Conservation (phyloP, 208 protist genomes). For the Crithidia brevicula region DNA sequence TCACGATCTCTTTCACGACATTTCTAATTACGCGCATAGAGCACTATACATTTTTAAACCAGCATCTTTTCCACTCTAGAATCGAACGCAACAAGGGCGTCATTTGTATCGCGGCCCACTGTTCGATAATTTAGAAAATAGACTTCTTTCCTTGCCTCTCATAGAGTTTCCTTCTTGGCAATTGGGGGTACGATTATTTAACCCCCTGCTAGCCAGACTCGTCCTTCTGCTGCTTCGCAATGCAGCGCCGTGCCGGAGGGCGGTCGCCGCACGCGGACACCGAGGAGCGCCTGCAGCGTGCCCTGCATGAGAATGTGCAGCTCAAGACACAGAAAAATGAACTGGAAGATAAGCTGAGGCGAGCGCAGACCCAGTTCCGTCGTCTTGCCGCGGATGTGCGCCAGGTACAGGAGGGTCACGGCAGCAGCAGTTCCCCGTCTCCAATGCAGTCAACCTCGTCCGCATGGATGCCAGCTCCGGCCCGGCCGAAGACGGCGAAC, state of each 20-base stretch:
- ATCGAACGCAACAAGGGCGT: no score
- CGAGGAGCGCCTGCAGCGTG: slow-evolving; percentile 76
- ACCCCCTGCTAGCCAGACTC: no score
- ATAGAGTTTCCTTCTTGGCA: neutral
- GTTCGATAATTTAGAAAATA: no score
- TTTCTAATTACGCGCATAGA: no score
- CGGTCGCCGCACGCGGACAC: slow-evolving; percentile 23
- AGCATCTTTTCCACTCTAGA: no score
- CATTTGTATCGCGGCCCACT: no score
- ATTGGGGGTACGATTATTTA: no score
- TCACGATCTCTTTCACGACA: no score
- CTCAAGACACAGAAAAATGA: slow-evolving; percentile 68
- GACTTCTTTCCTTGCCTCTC: neutral
- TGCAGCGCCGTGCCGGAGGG: slow-evolving; percentile 26
- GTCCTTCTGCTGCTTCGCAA: no score
- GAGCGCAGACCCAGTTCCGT: slow-evolving; percentile 78
- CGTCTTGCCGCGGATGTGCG: slow-evolving; percentile 66
- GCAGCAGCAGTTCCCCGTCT: neutral
- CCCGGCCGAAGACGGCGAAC: neutral
- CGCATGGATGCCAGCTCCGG: neutral
- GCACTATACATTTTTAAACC: no score
- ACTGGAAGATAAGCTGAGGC: slow-evolving; percentile 64
- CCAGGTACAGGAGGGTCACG: slow-evolving; percentile 9
- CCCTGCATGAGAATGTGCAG: slow-evolving; percentile 65
- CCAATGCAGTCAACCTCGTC: neutral